Percentiles rank a stretch among this genome's conserved stretches.
Conservation (phyloP, 2,329 filamentous ascomycete genomes). For the Daldinia sp. region DNA sequence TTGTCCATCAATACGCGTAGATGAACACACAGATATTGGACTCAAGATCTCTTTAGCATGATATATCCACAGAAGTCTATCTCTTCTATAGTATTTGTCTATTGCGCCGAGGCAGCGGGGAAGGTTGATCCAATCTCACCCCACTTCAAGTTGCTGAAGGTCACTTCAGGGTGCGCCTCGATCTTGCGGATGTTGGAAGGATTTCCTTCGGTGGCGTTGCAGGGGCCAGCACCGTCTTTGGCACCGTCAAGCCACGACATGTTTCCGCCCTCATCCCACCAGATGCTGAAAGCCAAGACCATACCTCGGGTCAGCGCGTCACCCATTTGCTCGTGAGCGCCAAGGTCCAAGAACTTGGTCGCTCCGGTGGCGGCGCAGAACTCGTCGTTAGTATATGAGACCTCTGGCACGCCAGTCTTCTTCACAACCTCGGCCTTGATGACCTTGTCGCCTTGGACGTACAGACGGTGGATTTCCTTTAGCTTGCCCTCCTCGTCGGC, state of each 20-base stretch:
- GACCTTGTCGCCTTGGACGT: slow-evolving; percentile 49
- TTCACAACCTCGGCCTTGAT: slow-evolving; percentile 46
- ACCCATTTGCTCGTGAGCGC: slow-evolving; percentile 54
- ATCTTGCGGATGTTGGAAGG: slow-evolving; percentile 55
- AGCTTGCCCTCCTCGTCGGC: slow-evolving; percentile 46
- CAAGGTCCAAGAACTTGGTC: slow-evolving; percentile 47
- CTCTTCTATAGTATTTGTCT: slow-evolving; percentile 5
- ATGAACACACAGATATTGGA: too few species aligned
- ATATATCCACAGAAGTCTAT: neutral
- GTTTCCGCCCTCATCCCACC: slow-evolving; percentile 58
- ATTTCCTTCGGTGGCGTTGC: slow-evolving; percentile 56
- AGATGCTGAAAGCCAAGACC: slow-evolving; percentile 61
- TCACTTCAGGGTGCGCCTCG: slow-evolving; percentile 58
- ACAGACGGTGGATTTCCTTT: slow-evolving; percentile 47
- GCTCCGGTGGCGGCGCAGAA: slow-evolving; percentile 49
- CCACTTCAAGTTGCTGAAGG: slow-evolving; percentile 64
- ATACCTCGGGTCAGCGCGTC: slow-evolving; percentile 55
- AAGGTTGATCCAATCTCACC: slow-evolving; percentile 63
- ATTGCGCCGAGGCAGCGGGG: slow-evolving; percentile 17
- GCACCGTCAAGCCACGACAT: slow-evolving; percentile 64
- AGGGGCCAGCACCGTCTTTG: slow-evolving; percentile 59
- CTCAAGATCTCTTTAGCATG: slow-evolving; percentile 6
- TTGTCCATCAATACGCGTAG: neutral
- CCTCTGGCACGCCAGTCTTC: slow-evolving; percentile 47
- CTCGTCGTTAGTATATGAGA: slow-evolving; percentile 47